Conservation (phyloP, 1,139 yeast genomes). For the Arxiozyma slooffiae region DNA sequence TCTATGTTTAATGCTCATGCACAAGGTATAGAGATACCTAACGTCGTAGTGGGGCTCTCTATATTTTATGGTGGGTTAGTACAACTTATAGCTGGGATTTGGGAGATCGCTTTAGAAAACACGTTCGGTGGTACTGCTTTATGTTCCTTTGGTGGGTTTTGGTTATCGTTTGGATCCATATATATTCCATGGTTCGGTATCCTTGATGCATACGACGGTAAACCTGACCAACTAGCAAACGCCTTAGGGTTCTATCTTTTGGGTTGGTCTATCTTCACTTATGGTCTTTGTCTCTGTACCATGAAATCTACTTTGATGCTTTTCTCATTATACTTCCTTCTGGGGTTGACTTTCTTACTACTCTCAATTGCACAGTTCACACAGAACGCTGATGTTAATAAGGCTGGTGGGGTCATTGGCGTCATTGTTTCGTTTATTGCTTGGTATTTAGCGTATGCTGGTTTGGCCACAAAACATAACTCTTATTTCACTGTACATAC, state of each 20-base stretch:
- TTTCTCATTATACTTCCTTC: slow-evolving; percentile 54
- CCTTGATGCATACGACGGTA: slow-evolving; percentile 41
- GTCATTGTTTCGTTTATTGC: slow-evolving; percentile 66
- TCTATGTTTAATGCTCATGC: slow-evolving; percentile 56
- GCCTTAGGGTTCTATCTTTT: slow-evolving; percentile 68
- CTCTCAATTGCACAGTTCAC: slow-evolving; percentile 44
- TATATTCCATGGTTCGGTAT: slow-evolving; percentile 68
- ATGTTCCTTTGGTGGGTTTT: slow-evolving; percentile 76
- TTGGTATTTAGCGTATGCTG: slow-evolving; percentile 87
- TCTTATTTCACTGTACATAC: slow-evolving; percentile 43
- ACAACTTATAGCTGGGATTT: slow-evolving; percentile 61
- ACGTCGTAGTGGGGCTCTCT: slow-evolving; percentile 50
- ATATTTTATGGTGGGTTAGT: slow-evolving; percentile 63
- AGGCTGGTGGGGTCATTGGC: slow-evolving; percentile 77
- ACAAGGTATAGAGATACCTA: slow-evolving; percentile 43
- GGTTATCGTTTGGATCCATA: slow-evolving; percentile 73
- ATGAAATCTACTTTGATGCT: slow-evolving; percentile 73
- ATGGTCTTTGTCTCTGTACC: slow-evolving; percentile 56
- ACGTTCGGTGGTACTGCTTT: slow-evolving; percentile 88
- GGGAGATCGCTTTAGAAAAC: slow-evolving; percentile 67
- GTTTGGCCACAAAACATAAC: slow-evolving; percentile 66
- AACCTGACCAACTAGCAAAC: slow-evolving; percentile 34
- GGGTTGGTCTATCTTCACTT: slow-evolving; percentile 76
- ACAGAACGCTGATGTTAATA: slow-evolving; percentile 30
- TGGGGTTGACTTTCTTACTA: slow-evolving; percentile 53